These are phyloP conservation scores for Teratosphaeria destructans DNA, from an alignment of 2,329 filamentous ascomycete genomes.

Conservation along the genomic window DNA sequence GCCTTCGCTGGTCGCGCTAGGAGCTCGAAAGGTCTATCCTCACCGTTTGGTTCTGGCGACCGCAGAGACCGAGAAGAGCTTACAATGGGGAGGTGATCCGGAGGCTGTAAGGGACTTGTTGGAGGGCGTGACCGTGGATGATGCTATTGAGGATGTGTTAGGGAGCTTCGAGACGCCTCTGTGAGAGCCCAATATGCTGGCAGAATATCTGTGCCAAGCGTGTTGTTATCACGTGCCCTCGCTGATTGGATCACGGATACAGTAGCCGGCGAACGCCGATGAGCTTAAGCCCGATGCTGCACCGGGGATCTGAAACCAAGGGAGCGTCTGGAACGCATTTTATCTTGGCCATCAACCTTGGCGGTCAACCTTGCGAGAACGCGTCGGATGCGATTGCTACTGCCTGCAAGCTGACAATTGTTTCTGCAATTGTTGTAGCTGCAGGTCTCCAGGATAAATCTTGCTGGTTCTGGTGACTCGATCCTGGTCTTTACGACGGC, in stretches of 20 bases:
- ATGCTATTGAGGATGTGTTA: conserved; percentile 50
- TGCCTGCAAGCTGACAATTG: not conserved
- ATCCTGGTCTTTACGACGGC: not conserved
- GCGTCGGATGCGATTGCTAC: not conserved
- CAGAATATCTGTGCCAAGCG: not conserved
- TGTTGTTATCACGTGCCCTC: not conserved
- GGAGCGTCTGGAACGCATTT: not conserved
- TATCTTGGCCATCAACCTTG: not conserved
- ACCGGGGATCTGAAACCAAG: not conserved
- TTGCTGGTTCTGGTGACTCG: not conserved
- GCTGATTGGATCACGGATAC: not conserved
- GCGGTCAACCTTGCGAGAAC: not conserved
- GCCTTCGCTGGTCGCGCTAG: conserved; percentile 72
- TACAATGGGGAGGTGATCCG: conserved; percentile 83
- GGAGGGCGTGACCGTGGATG: conserved; percentile 45
- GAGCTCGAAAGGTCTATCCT: conserved; percentile 75
- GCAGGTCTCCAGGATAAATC: not conserved
- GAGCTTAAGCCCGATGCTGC: not conserved
- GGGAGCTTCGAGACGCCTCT: conserved; percentile 46
- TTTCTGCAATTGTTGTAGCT: not conserved
- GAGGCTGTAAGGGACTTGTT: conserved; percentile 58
- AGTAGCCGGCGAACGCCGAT: not conserved
- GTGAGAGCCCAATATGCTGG: conserved; percentile 9
- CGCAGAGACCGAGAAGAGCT: conserved; percentile 66
- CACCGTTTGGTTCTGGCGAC: conserved; percentile 67